A percentile compares a stretch with the other conserved stretches of the same genome.
phyloP scores from a whole-genome alignment of 208 protist species.

The Phytomonas sp. region DNA sequence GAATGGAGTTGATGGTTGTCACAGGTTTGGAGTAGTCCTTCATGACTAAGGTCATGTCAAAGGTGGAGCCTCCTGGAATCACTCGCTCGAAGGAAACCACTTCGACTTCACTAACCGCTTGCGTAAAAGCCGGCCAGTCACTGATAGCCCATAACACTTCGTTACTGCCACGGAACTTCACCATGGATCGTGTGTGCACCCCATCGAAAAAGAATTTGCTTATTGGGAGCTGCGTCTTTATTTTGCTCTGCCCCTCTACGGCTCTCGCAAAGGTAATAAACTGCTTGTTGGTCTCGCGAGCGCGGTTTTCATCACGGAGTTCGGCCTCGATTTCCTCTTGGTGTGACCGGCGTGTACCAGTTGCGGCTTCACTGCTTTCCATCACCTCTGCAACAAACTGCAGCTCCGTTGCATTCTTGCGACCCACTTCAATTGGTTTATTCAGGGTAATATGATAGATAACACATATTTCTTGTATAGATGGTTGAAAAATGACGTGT shows the following conservation, averaged over 20 bases:
- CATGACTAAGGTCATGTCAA: constrained; percentile 96
- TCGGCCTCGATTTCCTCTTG: constrained; percentile 78
- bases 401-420: constrained; percentile 92
- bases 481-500: constrained; percentile 96
- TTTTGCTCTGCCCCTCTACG: constrained; percentile 62
- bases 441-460: constrained; percentile 96
- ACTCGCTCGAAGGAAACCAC: constrained; percentile 94
- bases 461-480: constrained; percentile 85
- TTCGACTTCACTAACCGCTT: constrained; percentile 91
- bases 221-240: constrained; percentile 69
- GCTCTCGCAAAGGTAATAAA: constrained; percentile 71
- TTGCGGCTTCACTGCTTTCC: constrained; percentile 77
- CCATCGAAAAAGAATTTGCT: constrained; percentile 82
- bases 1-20: constrained; percentile 59
- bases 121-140: constrained; percentile 92
- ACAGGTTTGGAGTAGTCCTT: constrained; percentile 92
- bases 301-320: constrained; percentile 56
- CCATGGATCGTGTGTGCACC: constrained; percentile 65
- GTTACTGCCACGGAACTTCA: constrained; percentile 61
- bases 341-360: constrained; percentile 37
- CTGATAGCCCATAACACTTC: constrained; percentile 80
- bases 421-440: constrained; percentile 94
- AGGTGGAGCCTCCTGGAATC: constrained; percentile 81
- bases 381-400: constrained; percentile 97
- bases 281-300: constrained; percentile 75